These are phyloP conservation scores for Thermoascus crustaceus DNA, from an alignment of 2,329 filamentous ascomycete species.

Conservation along the genomic window DNA sequence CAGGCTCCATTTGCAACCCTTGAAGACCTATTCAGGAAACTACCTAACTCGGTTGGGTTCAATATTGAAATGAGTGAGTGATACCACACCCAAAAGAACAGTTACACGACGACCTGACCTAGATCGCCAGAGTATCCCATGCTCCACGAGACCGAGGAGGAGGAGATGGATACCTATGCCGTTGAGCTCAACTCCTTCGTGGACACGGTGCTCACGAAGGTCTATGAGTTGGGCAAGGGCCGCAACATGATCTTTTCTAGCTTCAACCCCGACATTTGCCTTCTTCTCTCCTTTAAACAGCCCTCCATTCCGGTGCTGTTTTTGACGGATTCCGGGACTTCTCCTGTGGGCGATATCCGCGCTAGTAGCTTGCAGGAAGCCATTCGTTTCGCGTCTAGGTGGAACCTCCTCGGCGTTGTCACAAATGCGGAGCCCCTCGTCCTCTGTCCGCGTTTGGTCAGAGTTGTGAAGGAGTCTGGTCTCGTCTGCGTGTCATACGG, in stretches of 20 bases:
- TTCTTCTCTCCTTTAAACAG: constrained; percentile 92
- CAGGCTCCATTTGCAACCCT: constrained; percentile 93
- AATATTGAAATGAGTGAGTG: constrained; percentile 85
- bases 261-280: constrained; percentile 95
- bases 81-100: constrained; percentile 13
- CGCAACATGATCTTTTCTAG: constrained; percentile 96
- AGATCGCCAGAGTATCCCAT: constrained; percentile 69
- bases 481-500: constrained; percentile 94
- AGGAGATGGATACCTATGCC: constrained; percentile 93
- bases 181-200: constrained; percentile 96
- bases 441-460: constrained; percentile 78
- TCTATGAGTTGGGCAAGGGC: constrained; percentile 73
- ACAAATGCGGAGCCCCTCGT: constrained; percentile 81
- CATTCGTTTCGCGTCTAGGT: constrained; percentile 84
- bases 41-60: constrained; percentile 80
- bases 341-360: constrained; percentile 74
- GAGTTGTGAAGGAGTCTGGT: constrained; percentile 87
- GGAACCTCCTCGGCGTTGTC: constrained; percentile 91
- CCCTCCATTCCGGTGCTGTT: constrained; percentile 94
- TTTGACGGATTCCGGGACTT: constrained; percentile 80
- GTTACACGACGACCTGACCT: constrained; percentile 20
- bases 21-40: constrained; percentile 80
- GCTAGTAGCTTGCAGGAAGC: constrained; percentile 91
- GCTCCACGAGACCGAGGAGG: constrained; percentile 88
- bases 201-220: constrained; percentile 81